Base-by-base conservation (phyloP, 169 alveolate genomes). In the Perkinsus olseni region DNA sequence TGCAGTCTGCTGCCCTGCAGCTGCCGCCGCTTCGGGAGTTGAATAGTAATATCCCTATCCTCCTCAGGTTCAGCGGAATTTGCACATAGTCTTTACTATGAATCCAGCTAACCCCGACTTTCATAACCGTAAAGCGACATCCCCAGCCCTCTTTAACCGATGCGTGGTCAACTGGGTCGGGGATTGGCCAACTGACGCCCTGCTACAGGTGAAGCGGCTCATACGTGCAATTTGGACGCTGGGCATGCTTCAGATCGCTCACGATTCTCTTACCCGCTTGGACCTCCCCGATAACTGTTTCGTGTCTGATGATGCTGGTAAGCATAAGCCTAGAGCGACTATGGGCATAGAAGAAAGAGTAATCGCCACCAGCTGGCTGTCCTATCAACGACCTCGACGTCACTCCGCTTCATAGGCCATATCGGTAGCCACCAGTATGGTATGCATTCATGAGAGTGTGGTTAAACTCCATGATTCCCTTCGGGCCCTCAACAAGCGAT, bases 151-250 rank as follows among this genome's bases (percentile, higher is more conserved):
- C 97, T 99, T 98, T 96, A 99, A 99, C 94, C 97, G 99, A 92
- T 99, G 99, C 94, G 99, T 99, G 90, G 98, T 99, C 92, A 99
- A 99, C 96, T 99, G 99, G 99, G 98, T 99, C 94, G 99, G 99
- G 1, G 99, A 98, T 95, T 98, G 99, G 99, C 96, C 98, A 24
- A 97, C 97, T 74, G 98, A 98, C 50, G 99, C 99, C 13, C 95
- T 98, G 93, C 96, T 96, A 94, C 98, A 98, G 95, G 97, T 95
- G 39, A 96, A 96, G 36, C 91, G 92, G 21, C 11, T 3, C 50
- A 40, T 3, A 40, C n/a, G n/a, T n/a, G n/a, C n/a, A 11, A 6
- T 40, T 40, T 40, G 50, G 50, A 40, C 21, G 50, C 3, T 3
- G 50, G 50, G 50, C 50, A 40, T 40, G 21, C 11, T 40, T 40